These are phyloP conservation scores for Pichia membranifaciens DNA, from an alignment of 805 yeast species.

Conservation along the genomic window DNA sequence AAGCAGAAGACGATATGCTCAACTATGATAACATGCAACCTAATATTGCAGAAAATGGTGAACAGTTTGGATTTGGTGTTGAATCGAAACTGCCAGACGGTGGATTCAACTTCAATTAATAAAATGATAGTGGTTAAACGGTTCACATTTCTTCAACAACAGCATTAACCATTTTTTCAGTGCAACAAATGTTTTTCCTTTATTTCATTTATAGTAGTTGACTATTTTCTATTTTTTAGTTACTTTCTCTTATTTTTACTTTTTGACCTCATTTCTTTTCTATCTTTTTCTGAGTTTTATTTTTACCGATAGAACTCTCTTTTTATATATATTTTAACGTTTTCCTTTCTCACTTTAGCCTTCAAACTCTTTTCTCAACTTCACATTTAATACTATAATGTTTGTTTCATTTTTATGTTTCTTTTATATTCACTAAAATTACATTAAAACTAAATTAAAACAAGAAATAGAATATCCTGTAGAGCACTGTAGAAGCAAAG, in stretches of 20 bases:
- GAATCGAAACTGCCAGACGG: slow-evolving; percentile 42
- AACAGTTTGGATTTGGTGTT: slow-evolving; percentile 84
- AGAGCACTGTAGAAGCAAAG: too few species aligned
- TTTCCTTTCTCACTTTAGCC: slow-evolving; percentile 16
- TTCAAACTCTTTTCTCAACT: background rate
- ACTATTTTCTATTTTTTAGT: too few species aligned
- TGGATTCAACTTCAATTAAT: slow-evolving; percentile 43
- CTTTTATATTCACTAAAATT: background rate
- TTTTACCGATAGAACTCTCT: background rate
- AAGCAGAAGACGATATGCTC: slow-evolving; percentile 42
- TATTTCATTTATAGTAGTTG: too few species aligned
- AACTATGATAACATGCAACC: slow-evolving; percentile 56
- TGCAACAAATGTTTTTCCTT: too few species aligned
- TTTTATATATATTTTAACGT: slow-evolving; percentile 5
- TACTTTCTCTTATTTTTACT: too few species aligned
- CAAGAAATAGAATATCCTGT: too few species aligned
- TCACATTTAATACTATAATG: too few species aligned
- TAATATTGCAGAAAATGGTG: slow-evolving; percentile 50
- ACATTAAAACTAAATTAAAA: too few species aligned
- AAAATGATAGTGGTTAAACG: too few species aligned
- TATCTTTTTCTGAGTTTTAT: slow-evolving; percentile 2
- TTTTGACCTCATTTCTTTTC: background rate
- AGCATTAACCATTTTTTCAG: too few species aligned
- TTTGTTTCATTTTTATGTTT: slow-evolving; percentile 13
- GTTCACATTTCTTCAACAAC: too few species aligned